Evolutionary conservation across 2,329 filamentous ascomycete species (phyloP), one percentile per base, ranked within the genome.

Genomic region (Escovopsis sp.): DNA sequence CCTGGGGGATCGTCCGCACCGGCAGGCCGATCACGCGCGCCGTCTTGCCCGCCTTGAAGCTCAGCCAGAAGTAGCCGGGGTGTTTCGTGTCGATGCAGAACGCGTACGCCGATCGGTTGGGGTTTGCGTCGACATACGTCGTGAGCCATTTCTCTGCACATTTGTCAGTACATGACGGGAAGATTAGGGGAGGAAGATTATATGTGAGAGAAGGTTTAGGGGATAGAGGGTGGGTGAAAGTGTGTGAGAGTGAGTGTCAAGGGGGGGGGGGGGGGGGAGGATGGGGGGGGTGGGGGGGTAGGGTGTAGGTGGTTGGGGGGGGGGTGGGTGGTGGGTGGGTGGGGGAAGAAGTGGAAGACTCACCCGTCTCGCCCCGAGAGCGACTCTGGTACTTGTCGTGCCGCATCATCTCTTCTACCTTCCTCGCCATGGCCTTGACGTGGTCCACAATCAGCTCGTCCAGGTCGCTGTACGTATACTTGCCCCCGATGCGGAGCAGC

Each of bases 361-460:
- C 79, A 94, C 89, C 88, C 48, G 87, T 84, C 54, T 91, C 83
- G 46, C 78, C 71, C 55, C 81, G 81, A 47, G 78, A 88, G 45
- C 82, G 79, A 48, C 76, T 76, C 64, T 94, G 86, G 68, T 84
- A 98, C 62, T 94, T 94, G 58, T 96, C 89, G 60, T 95, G 81
- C 50, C 81, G 76, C 71, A 86, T 91, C 69, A 98, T 80, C 68
- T 98, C 89, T 50, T 94, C 86, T 40, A 96, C 89, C 71, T 98
- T 98, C 63, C 82, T 84, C 14, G 87, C 84, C 91, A 96, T 98
- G 40, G 88, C 85, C 66, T 94, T 91, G 57, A 98, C 85, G 58
- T 98, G 91, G 55, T 91, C 84, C 57, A 94, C 88, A 51, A 98
- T 96, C 65, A 98, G 64, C 60, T 98, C 91, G 63, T 98, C 91